These are phyloP conservation scores for Penicillium antarcticum DNA, from an alignment of 495 filamentous ascomycete species.

Conservation along the genomic window DNA sequence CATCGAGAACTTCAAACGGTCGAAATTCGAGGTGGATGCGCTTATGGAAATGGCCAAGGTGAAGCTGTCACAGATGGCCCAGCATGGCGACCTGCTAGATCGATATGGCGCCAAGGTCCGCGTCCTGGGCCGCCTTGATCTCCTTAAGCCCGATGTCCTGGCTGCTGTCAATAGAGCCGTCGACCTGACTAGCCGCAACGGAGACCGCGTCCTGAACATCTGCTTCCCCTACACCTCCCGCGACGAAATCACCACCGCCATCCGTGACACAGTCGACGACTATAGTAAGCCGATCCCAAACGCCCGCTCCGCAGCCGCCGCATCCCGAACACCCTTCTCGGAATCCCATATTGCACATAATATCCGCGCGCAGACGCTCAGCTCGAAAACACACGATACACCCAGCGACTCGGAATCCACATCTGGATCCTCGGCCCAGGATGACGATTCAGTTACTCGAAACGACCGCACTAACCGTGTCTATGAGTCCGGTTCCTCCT, in stretches of 20 bases:
- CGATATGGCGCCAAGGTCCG: conserved; percentile 85
- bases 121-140: conserved; percentile 74
- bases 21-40: conserved; percentile 95
- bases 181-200: conserved; percentile 78
- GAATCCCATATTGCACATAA: conserved; percentile 83
- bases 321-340: conserved; percentile 68
- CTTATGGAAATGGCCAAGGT: conserved; percentile 97
- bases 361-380: conserved; percentile 58
- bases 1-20: conserved; percentile 98
- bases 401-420: conserved; percentile 35
- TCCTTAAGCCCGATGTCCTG: conserved; percentile 81
- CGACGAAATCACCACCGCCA: conserved; percentile 92
- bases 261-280: conserved; percentile 78
- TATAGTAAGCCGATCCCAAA: conserved; percentile 66
- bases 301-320: conserved; percentile 14
- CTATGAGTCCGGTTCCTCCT: conserved; percentile 56
- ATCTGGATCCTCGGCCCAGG: conserved; percentile 31
- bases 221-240: conserved; percentile 97
- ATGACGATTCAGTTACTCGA: conserved; percentile 28
- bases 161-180: conserved; percentile 81
- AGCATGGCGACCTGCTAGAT: conserved; percentile 91
- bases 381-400: conserved; percentile 37
- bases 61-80: conserved; percentile 83
- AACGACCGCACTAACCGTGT: conserved; percentile 27
- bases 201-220: conserved; percentile 81